A percentile compares a stretch with the other conserved stretches of the same genome.
These are phyloP conservation scores for Lathyrus tuberosus DNA, from an alignment of 306 rosid genomes.

Conservation along the genomic window DNA sequence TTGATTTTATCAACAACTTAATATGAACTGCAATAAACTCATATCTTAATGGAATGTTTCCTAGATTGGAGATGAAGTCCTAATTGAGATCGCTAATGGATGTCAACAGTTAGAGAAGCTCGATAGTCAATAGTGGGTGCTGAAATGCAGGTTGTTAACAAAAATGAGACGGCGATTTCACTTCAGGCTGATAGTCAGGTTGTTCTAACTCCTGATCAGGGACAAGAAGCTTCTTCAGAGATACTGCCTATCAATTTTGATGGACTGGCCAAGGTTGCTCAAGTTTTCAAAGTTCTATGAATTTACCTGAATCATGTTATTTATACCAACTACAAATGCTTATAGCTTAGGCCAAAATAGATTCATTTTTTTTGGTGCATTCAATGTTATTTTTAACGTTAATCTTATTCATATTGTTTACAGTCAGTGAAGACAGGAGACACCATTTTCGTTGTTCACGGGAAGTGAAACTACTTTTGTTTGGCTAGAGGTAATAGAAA, in stretches of 20 bases:
- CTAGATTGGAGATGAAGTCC: conserved; percentile 70
- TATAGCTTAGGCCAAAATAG: too few species aligned
- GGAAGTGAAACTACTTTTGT: conserved; percentile 99
- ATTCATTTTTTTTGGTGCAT: too few species aligned
- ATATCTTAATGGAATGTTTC: conserved; percentile 52
- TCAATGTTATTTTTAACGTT: too few species aligned
- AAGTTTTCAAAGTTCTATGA: too few species aligned
- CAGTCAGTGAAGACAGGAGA: too few species aligned
- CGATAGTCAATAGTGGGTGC: conserved; percentile 87
- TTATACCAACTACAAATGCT: too few species aligned
- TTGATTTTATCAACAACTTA: too few species aligned
- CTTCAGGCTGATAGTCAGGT: conserved; percentile 63
- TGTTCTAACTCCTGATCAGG: too few species aligned
- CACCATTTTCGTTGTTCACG: conserved; percentile 90
- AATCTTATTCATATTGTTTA: too few species aligned
- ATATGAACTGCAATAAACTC: too few species aligned
- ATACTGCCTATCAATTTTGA: conserved; percentile 83
- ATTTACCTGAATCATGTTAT: too few species aligned
- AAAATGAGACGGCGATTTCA: conserved; percentile 61
- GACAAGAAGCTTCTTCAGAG: too few species aligned
- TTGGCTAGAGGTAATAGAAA: conserved; percentile 99
- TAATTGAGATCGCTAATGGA: conserved; percentile 70
- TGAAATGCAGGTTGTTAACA: conserved; percentile 85
- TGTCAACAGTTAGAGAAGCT: conserved; percentile 81
- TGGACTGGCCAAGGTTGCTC: conserved; percentile 79